A percentile compares a stretch with the other conserved stretches of the same genome.
Evolutionary conservation across 495 filamentous ascomycete genomes (phyloP).

Genomic region (Xylaria palmicola): DNA sequence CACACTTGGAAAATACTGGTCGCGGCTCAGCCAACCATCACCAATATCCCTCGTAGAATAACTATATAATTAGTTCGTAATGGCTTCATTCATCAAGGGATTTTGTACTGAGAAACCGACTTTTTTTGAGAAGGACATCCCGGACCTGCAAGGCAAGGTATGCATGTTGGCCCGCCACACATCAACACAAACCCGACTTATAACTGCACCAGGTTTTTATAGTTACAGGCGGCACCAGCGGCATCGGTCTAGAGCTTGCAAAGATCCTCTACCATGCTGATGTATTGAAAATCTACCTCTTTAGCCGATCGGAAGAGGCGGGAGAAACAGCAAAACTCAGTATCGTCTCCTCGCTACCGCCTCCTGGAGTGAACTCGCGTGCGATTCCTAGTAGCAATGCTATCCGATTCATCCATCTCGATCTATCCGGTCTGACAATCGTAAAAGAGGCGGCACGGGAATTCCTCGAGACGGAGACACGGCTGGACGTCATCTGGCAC

Average conservation of each 20-base stretch:
- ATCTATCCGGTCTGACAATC: neutral
- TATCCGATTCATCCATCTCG: neutral
- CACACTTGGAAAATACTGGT: no score
- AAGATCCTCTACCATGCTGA: constrained; percentile 39
- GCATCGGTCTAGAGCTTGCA: constrained; percentile 43
- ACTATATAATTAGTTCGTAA: neutral
- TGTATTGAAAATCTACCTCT: constrained; percentile 44
- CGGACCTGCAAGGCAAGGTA: neutral
- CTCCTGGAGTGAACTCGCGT: neutral
- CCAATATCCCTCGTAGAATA: no score
- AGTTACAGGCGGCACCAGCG: constrained; percentile 45
- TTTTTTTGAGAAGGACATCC: neutral
- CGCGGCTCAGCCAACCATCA: no score
- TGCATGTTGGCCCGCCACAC: neutral
- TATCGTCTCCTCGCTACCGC: neutral
- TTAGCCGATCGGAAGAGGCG: neutral
- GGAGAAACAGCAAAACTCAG: neutral
- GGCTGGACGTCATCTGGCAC: constrained; percentile 55
- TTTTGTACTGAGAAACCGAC: neutral
- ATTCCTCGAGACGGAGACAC: constrained; percentile 30
- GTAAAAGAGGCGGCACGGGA: neutral
- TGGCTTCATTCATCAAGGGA: neutral
- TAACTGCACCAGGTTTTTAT: constrained; percentile 30
- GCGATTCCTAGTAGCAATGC: neutral
- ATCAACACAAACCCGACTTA: neutral